phyloP scores from a whole-genome alignment of 805 yeast genomes.

The Saturnispora diversa region DNA sequence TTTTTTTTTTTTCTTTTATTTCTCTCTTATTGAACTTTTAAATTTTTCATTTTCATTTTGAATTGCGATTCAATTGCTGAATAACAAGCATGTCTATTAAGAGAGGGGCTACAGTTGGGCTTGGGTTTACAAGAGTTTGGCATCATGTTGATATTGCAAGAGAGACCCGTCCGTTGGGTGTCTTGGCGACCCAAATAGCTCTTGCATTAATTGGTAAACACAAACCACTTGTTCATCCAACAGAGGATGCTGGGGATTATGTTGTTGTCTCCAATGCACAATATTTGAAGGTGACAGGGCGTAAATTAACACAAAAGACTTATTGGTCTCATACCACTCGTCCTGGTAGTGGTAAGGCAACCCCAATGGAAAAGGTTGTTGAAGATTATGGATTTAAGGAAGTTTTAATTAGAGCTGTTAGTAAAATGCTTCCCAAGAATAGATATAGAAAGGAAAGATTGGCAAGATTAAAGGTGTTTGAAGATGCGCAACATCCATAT shows the following conservation, averaged over 20 bases:
- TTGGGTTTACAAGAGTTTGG: conserved; percentile 74
- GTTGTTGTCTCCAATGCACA: conserved; percentile 94
- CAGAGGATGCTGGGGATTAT: conserved; percentile 89
- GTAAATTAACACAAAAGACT: conserved; percentile 67
- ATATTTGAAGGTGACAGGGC: conserved; percentile 74
- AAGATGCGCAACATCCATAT: conserved; percentile 85
- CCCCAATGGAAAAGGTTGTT: conserved; percentile 70
- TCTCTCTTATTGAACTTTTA: background rate
- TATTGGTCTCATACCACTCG: conserved; percentile 86
- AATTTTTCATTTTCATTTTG: background rate
- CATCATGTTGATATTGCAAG: conserved; percentile 88
- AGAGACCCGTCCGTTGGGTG: conserved; percentile 82
- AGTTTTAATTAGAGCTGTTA: conserved; percentile 75
- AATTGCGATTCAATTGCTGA: background rate
- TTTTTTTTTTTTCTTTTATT: no score
- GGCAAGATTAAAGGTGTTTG: conserved; percentile 78
- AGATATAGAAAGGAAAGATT: conserved; percentile 69
- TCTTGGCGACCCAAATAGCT: conserved; percentile 86
- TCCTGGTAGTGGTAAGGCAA: conserved; percentile 82
- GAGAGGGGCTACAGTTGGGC: conserved; percentile 33
- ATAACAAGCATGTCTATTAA: conserved; percentile 37
- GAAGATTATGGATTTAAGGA: conserved; percentile 84
- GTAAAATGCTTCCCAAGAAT: conserved; percentile 94
- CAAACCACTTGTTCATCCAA: conserved; percentile 77
- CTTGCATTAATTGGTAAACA: conserved; percentile 91